Base-by-base conservation (phyloP, 352 stramenopile genomes). In the Globisporangium cylindrosporum region DNA sequence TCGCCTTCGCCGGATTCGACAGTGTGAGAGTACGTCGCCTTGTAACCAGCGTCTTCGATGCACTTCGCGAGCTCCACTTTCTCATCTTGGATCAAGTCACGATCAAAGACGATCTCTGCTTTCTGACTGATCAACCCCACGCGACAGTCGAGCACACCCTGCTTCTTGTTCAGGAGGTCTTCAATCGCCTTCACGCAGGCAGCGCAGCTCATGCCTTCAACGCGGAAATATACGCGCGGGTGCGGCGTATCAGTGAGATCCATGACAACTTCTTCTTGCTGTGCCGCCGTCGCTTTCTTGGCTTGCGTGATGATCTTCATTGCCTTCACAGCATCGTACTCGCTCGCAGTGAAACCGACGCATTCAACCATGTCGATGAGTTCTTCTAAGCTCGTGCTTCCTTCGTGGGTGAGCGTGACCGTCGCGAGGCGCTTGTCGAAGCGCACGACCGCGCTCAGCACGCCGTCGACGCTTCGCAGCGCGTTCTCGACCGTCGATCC, bases 401-500 rank as follows among this genome's bases (percentile, higher is more conserved):
- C 70, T 27, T 73, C 71, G 54, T 78, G 70, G 5, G 68, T 66
- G 29, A 93, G 70, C 59, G 72, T 89, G 60, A 93, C 79, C 1
- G 76, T 83, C 59, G 83, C 83, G 58, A 89, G 79, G 56, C 80
- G 78, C 69, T 89, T 84, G 32, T 90, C 84, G 62, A 96, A 95
- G 49, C 70, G 73, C 22, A 97, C 90, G 22, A 91, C 76, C 0
- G 74, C 92, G 20, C 68, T 64, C 43, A 73, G 55, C 48, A 97
- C 92, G 62, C 90, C 89, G 58, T 87, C 74, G 34, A 96, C 86
- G n/a, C 71, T 76, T n/a, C 73, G 67, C 65, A 98, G 73, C 43
- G 91, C 89, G 73, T 94, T 94, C 73, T 93, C 68, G 4, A 98
- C 90, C 5, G 92, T 98, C 43, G 74, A 91, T 61, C 97, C 97